Conservation (phyloP, 208 protist species). For the Leishmania major region DNA sequence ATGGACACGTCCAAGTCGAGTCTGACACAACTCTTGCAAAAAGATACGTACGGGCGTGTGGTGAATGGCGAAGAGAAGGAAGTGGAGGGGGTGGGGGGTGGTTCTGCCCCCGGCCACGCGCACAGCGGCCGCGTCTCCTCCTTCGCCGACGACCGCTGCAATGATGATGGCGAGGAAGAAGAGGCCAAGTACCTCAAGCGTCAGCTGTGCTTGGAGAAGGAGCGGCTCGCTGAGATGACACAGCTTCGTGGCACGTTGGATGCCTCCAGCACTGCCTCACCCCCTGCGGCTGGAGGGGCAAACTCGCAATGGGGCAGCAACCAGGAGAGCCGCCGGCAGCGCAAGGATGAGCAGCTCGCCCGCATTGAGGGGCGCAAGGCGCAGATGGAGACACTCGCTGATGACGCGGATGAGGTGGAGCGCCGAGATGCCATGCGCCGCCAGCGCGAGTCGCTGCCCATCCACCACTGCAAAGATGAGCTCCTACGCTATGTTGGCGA, state of each 20-base stretch:
- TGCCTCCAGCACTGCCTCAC: background rate
- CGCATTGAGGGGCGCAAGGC: slow-evolving; percentile 27
- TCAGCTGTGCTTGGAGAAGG: slow-evolving; percentile 31
- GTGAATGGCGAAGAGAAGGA: slow-evolving; percentile 21
- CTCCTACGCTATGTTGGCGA: slow-evolving; percentile 83
- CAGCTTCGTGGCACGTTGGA: background rate
- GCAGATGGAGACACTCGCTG: slow-evolving; percentile 14
- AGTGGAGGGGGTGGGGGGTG: background rate
- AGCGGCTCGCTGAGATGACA: slow-evolving; percentile 15
- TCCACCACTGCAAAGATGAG: slow-evolving; percentile 64
- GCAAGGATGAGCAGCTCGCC: slow-evolving; percentile 22
- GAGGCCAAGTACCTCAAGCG: slow-evolving; percentile 28
- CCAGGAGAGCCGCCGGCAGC: slow-evolving; percentile 11
- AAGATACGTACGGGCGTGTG: slow-evolving; percentile 35
- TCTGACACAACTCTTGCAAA: slow-evolving; percentile 57
- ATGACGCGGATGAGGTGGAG: slow-evolving; percentile 25
- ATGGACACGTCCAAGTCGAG: slow-evolving; percentile 79
- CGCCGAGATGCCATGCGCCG: slow-evolving; percentile 39
- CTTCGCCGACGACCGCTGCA: background rate
- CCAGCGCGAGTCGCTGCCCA: slow-evolving; percentile 61
- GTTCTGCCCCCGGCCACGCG: background rate
- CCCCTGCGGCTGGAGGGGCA: background rate
- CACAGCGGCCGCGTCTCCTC: background rate
- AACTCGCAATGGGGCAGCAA: background rate
- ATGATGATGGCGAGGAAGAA: slow-evolving; percentile 15